Conservation (phyloP, 306 rosid genomes). For the Inga oerstediana region DNA sequence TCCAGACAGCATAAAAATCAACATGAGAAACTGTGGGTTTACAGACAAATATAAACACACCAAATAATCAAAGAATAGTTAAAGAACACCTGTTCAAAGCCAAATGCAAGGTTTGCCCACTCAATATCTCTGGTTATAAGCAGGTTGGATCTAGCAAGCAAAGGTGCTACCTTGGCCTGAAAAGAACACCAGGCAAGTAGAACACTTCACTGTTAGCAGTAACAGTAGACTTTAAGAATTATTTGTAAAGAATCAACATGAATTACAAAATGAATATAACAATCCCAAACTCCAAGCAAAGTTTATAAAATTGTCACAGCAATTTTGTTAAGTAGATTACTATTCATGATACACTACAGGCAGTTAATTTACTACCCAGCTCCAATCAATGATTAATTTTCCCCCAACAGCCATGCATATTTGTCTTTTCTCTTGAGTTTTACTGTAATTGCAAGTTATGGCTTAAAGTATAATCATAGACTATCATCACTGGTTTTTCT, state of each 20-base stretch:
- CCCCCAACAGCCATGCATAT: background rate
- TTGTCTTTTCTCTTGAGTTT: background rate
- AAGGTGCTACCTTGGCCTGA: slow-evolving; percentile 80
- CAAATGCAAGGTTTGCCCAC: slow-evolving; percentile 95
- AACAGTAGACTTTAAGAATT: background rate
- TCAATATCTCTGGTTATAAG: slow-evolving; percentile 88
- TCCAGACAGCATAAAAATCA: background rate
- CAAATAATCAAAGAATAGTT: slow-evolving; percentile 17
- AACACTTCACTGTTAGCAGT: slow-evolving; percentile 26
- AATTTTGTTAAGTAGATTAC: background rate
- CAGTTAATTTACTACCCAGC: background rate
- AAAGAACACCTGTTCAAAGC: slow-evolving; percentile 84
- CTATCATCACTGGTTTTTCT: background rate
- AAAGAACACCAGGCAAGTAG: slow-evolving; percentile 31
- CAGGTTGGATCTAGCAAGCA: slow-evolving; percentile 95
- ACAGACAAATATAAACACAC: slow-evolving; percentile 17
- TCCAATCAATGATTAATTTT: background rate
- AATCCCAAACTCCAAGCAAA: background rate
- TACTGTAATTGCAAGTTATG: background rate
- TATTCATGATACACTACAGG: background rate
- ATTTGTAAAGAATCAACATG: background rate
- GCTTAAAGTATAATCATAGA: background rate
- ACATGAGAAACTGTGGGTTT: background rate
- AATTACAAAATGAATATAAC: background rate
- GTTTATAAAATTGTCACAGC: background rate